Evolutionary conservation across 352 stramenopile genomes (phyloP).

Genomic region (Phytophthora pinifolia): DNA sequence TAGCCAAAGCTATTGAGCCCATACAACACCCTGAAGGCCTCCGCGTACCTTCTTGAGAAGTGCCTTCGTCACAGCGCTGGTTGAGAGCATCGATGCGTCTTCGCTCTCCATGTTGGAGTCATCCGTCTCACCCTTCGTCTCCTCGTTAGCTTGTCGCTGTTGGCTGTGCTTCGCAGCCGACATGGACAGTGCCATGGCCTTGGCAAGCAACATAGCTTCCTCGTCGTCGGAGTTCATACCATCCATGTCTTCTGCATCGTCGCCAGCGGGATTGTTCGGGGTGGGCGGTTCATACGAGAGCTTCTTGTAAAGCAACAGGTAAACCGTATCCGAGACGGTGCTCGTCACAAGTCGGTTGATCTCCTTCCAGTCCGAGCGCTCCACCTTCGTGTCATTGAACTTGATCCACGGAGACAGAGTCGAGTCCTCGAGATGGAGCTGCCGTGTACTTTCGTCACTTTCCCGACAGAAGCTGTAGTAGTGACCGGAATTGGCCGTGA

Average conservation of each 20-base stretch:
- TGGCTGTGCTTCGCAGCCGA: conserved; percentile 62
- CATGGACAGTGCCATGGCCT: conserved; percentile 90
- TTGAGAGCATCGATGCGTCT: conserved; percentile 18
- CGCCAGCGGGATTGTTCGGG: conserved; percentile 1
- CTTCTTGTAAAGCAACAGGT: conserved; percentile 89
- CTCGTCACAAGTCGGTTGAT: conserved; percentile 74
- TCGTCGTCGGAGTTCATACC: conserved; percentile 45
- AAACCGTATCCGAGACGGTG: conserved; percentile 88
- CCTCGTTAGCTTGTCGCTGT: conserved; percentile 34
- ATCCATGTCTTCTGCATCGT: conserved; percentile 10
- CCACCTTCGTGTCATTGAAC: conserved; percentile 89
- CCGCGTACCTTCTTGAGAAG: conserved; percentile 62
- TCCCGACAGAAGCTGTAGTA: conserved; percentile 91
- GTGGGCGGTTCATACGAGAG: conserved; percentile 55
- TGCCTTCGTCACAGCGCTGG: conserved; percentile 34
- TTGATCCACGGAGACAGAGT: conserved; percentile 87
- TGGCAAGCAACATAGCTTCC: conserved; percentile 85
- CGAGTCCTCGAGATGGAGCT: conserved; percentile 83
- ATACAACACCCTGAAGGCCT: background rate
- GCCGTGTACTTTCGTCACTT: conserved; percentile 61
- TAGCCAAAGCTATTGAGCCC: background rate
- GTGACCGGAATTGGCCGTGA: conserved; percentile 89
- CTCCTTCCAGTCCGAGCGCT: conserved; percentile 78
- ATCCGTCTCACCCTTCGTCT: conserved; percentile 34
- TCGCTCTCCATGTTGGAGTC: conserved; percentile 15